Conservation (phyloP, 108 stramenopile genomes). For the Discostella pseudostelligera region DNA sequence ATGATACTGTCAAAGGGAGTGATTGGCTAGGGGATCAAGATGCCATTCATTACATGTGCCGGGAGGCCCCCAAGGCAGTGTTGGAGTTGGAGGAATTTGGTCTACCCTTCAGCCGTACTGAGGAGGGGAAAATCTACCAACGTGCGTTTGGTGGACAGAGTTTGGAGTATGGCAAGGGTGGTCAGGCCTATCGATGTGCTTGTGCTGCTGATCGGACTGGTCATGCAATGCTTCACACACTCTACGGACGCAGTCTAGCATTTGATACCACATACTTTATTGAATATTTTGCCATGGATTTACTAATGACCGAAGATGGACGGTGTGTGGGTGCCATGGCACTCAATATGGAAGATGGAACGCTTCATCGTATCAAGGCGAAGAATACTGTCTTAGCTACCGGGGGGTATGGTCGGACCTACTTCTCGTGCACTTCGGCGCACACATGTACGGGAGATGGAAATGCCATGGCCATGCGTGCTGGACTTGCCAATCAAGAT, state of each 20-base stretch:
- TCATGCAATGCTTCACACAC: constrained; percentile 99
- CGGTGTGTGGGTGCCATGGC: constrained; percentile 93
- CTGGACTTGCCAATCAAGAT: constrained; percentile 91
- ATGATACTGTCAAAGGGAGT: constrained; percentile 98
- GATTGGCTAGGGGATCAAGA: constrained; percentile 99
- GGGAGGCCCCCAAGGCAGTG: constrained; percentile 97
- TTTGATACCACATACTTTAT: constrained; percentile 99
- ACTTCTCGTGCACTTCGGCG: constrained; percentile 97
- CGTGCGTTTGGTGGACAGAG: constrained; percentile 99
- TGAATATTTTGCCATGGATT: constrained; percentile 98
- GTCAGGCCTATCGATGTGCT: constrained; percentile 95
- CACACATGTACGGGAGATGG: constrained; percentile 99
- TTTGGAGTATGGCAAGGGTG: constrained; percentile 97
- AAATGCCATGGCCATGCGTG: constrained; percentile 95
- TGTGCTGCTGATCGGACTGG: constrained; percentile 99
- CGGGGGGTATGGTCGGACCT: constrained; percentile 97
- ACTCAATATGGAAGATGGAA: constrained; percentile 99
- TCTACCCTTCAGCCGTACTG: constrained; percentile 92
- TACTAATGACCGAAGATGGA: constrained; percentile 91
- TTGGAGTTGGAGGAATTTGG: constrained; percentile 96
- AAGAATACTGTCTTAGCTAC: constrained; percentile 99
- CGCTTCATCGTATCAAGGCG: constrained; percentile 94
- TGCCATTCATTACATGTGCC: constrained; percentile 99
- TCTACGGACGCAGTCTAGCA: constrained; percentile 97
- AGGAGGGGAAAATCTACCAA: constrained; percentile 99